phyloP scores from a whole-genome alignment of 2,329 filamentous ascomycete species.

The Calonectria pteridis region DNA sequence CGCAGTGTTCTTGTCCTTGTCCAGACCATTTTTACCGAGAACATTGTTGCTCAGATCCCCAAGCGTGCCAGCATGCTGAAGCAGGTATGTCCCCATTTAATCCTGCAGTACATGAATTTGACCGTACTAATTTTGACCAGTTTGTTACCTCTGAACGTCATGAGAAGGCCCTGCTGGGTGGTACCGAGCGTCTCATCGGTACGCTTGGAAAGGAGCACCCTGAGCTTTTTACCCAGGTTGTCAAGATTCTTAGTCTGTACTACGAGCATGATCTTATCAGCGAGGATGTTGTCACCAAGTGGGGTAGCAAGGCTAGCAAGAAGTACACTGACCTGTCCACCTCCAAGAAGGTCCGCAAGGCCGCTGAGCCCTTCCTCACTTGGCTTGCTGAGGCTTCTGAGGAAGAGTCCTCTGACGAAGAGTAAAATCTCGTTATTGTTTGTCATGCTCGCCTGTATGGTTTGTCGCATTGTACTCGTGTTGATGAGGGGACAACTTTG shows the following conservation, averaged over 20 bases:
- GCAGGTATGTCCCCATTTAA: constrained; percentile 68
- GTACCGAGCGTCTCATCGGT: constrained; percentile 91
- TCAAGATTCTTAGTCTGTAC: constrained; percentile 88
- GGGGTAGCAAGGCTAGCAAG: constrained; percentile 97
- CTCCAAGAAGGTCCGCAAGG: constrained; percentile 96
- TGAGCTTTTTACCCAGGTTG: constrained; percentile 79
- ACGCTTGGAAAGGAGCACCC: constrained; percentile 79
- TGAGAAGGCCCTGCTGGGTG: constrained; percentile 94
- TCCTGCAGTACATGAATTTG: background rate
- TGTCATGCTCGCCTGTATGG: constrained; percentile 3
- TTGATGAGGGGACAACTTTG: constrained; percentile 3
- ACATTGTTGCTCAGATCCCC: constrained; percentile 88
- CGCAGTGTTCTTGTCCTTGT: constrained; percentile 92
- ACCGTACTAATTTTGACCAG: constrained; percentile 56
- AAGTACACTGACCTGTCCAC: constrained; percentile 93
- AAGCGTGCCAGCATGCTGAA: constrained; percentile 89
- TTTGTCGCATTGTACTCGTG: constrained; percentile 11
- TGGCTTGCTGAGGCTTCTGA: constrained; percentile 88
- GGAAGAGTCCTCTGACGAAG: constrained; percentile 75
- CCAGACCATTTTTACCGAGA: constrained; percentile 93
- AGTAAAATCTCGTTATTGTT: constrained; percentile 49
- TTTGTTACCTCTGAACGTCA: constrained; percentile 92
- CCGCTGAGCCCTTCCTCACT: constrained; percentile 91
- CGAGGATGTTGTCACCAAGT: constrained; percentile 90
- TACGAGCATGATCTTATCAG: constrained; percentile 91